Evolutionary conservation across 129 eudicot species (phyloP).

Genomic region (Tagetes patula): DNA sequence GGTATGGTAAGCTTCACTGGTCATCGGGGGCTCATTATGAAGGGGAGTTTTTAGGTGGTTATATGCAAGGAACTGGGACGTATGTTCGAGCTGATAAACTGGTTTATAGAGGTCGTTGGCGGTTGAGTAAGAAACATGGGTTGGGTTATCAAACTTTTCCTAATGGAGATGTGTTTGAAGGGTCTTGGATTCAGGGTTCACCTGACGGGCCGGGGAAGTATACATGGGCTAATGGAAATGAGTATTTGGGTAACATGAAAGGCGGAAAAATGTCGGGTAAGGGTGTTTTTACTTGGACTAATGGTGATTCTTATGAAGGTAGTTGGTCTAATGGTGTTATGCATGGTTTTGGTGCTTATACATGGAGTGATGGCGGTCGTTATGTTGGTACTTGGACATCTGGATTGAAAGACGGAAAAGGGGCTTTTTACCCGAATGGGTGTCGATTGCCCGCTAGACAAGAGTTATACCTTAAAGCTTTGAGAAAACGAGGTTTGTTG

Average conservation of each 20-base stretch:
- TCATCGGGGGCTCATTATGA: slow-evolving; percentile 82
- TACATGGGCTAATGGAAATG: slow-evolving; percentile 72
- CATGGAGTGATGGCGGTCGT: slow-evolving; percentile 78
- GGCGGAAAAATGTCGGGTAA: slow-evolving; percentile 80
- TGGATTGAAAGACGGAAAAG: slow-evolving; percentile 92
- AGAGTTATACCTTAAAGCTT: slow-evolving; percentile 65
- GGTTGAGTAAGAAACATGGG: slow-evolving; percentile 79
- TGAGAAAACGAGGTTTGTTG: slow-evolving; percentile 70
- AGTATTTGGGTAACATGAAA: slow-evolving; percentile 78
- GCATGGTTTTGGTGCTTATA: slow-evolving; percentile 92
- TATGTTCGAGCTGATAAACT: slow-evolving; percentile 50
- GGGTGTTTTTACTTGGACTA: slow-evolving; percentile 77
- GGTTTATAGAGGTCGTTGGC: slow-evolving; percentile 85
- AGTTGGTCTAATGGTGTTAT: slow-evolving; percentile 74
- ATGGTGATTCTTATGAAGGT: slow-evolving; percentile 82
- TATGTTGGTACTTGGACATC: slow-evolving; percentile 88
- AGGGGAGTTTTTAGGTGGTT: slow-evolving; percentile 90
- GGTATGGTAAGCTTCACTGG: slow-evolving; percentile 73
- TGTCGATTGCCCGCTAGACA: slow-evolving; percentile 54
- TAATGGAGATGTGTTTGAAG: slow-evolving; percentile 84
- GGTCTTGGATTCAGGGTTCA: slow-evolving; percentile 94
- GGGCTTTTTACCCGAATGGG: slow-evolving; percentile 76
- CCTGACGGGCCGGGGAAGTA: slow-evolving; percentile 98
- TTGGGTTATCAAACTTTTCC: slow-evolving; percentile 76
- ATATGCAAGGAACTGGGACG: slow-evolving; percentile 81